Evolutionary conservation across 805 yeast species (phyloP).

Genomic region (Saccharomycopsis oosterbeekiorum): DNA sequence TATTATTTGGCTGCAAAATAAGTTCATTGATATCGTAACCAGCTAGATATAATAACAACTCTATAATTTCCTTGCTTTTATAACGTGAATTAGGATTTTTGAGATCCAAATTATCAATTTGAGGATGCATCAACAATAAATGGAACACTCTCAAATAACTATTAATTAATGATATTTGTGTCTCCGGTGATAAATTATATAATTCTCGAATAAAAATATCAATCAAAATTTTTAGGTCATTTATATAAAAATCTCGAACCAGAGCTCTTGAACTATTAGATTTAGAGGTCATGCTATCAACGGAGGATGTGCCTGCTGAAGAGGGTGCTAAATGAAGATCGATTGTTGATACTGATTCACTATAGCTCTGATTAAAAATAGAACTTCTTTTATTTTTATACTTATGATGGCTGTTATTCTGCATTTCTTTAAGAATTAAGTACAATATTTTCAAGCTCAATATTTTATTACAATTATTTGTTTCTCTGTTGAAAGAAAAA

Average conservation of each 20-base stretch:
- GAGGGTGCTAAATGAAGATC: not conserved
- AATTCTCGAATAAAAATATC: slow-evolving; percentile 51
- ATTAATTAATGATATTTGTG: slow-evolving; percentile 31
- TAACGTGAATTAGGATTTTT: slow-evolving; percentile 3
- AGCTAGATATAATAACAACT: slow-evolving; percentile 15
- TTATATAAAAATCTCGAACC: slow-evolving; percentile 32
- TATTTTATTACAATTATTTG: slow-evolving; percentile 42
- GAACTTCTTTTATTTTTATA: slow-evolving; percentile 4
- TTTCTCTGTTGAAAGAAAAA: slow-evolving; percentile 45
- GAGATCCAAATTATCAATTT: slow-evolving; percentile 24
- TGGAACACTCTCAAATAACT: slow-evolving; percentile 42
- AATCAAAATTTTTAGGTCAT: slow-evolving; percentile 46
- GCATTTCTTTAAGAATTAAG: slow-evolving; percentile 25
- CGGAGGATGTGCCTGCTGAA: not conserved
- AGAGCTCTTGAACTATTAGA: not conserved
- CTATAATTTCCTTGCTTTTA: slow-evolving; percentile 16
- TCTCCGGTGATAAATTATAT: slow-evolving; percentile 35
- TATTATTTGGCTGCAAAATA: slow-evolving; percentile 2
- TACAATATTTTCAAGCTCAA: slow-evolving; percentile 45
- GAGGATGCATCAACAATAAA: slow-evolving; percentile 40
- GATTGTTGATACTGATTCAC: not conserved
- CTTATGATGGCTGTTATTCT: not conserved
- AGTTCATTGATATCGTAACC: slow-evolving; percentile 9
- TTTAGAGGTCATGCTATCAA: not conserved
- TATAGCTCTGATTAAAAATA: slow-evolving; percentile 1